Conservation (phyloP, 2,329 filamentous ascomycete species). For the Dothistroma septosporum region DNA sequence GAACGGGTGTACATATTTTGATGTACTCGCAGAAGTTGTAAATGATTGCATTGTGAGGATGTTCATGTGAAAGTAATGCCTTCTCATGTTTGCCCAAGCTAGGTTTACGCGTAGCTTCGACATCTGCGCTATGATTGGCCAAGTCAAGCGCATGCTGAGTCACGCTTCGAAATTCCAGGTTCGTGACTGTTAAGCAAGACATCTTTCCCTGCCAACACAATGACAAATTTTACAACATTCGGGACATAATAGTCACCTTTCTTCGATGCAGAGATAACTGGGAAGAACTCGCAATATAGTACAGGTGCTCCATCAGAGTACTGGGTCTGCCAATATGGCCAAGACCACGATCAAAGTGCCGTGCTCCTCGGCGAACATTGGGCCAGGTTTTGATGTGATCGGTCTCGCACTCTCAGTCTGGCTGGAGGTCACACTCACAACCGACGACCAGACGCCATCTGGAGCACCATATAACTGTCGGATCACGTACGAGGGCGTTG, state of each 20-base stretch:
- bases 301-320: no score
- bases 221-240: neutral
- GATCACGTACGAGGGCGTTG: constrained; percentile 84
- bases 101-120: neutral
- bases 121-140: neutral
- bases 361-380: constrained; percentile 96
- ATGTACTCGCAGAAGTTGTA: no score
- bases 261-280: neutral
- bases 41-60: no score
- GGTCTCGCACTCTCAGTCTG: constrained; percentile 90
- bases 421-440: constrained; percentile 80
- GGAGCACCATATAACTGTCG: constrained; percentile 72
- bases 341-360: constrained; percentile 53
- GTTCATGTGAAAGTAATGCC: no score
- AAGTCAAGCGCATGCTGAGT: neutral
- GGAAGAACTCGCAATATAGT: no score
- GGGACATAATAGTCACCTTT: neutral
- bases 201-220: neutral
- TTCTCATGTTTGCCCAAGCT: no score
- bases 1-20: no score
- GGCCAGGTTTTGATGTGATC: constrained; percentile 96
- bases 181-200: neutral
- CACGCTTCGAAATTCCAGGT: neutral
- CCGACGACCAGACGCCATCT: constrained; percentile 58
- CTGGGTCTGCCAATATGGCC: neutral